These are phyloP conservation scores for Hansenula sp. DNA, from an alignment of 1,139 yeast species.

Conservation along the genomic window DNA sequence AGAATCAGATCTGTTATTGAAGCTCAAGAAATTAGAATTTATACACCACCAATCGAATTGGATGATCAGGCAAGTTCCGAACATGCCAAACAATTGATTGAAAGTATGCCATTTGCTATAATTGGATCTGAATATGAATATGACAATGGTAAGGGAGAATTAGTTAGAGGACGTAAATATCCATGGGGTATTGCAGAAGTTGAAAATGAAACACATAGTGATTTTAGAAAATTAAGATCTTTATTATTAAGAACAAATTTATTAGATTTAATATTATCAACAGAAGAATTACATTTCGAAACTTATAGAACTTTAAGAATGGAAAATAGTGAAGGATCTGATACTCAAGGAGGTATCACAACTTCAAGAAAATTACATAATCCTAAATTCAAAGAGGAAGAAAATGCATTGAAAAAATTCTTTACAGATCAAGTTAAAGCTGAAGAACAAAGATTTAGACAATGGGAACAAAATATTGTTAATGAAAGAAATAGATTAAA, in stretches of 20 bases:
- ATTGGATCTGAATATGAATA: conserved; percentile 89
- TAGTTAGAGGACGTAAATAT: conserved; percentile 87
- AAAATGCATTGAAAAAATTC: conserved; percentile 87
- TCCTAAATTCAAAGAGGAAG: conserved; percentile 95
- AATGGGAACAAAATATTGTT: conserved; percentile 96
- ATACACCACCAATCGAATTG: conserved; percentile 78
- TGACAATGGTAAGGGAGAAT: conserved; percentile 70
- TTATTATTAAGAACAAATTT: conserved; percentile 86
- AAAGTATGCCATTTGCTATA: conserved; percentile 90
- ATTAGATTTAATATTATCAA: conserved; percentile 82
- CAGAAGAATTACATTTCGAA: conserved; percentile 93
- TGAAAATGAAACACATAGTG: conserved; percentile 94
- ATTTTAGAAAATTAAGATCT: conserved; percentile 87
- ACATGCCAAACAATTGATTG: conserved; percentile 79
- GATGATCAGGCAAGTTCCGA: conserved; percentile 76
- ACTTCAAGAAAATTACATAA: conserved; percentile 49
- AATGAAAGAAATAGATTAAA: conserved; percentile 92
- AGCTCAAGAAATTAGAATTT: conserved; percentile 87
- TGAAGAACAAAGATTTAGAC: conserved; percentile 95
- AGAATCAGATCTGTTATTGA: conserved; percentile 88
- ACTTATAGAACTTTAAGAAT: conserved; percentile 80
- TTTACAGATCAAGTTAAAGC: conserved; percentile 98
- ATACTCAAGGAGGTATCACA: conserved; percentile 39
- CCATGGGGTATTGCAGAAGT: conserved; percentile 99
- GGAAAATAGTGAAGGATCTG: conserved; percentile 46